Evolutionary conservation across 2,329 filamentous ascomycete genomes (phyloP), one percentile per base, ranked within the genome.

Genomic region (Diatrype stigma): DNA sequence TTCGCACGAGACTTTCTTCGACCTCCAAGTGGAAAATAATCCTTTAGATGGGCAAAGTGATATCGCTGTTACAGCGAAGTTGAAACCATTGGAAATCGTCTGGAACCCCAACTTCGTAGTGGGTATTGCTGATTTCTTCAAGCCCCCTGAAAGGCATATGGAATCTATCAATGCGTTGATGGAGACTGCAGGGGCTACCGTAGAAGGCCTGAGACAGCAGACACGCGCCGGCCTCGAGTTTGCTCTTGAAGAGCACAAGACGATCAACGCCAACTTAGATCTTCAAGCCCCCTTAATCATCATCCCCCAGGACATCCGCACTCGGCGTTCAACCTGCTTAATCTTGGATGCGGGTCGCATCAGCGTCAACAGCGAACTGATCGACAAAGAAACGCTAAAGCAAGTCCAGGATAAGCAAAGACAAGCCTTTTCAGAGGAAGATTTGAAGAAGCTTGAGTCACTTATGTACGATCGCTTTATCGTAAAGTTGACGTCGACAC

Each of bases 381-480:
- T 96, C 16, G 92, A 97, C 63, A 87, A 94, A 63, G 81, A 86
- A n/a, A 96, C 90, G 0, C 79, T 97, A 69, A 87, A 87, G 58
- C 87, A 97, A 52, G 85, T 99, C 2, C 91, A 97, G 64, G 84
- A 87, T 19, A 99, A 96, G 65, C 90, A 97, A 63, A 88, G 85
- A 49, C 87, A 92, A 51, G 77, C 88, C 23, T 96, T 95, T 64
- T 94, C 86, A 6, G 90, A 95, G 14, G 86, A 93, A 53, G 95
- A 99, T 64, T 90, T 90, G 67, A 86, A 88, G 67, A 83, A 86
- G 44, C 81, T 99, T 3, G 91, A 97, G 67, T 89, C 87, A 16
- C 78, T 96, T 60, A 96, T 99, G 88, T 99, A 99, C 65, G 94
- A 99, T 76, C 94, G 91, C 50, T 99, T 99, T 68, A 76, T 90